Conservation (phyloP, 2,329 filamentous ascomycete species). For the Lecanicillium sp. region DNA sequence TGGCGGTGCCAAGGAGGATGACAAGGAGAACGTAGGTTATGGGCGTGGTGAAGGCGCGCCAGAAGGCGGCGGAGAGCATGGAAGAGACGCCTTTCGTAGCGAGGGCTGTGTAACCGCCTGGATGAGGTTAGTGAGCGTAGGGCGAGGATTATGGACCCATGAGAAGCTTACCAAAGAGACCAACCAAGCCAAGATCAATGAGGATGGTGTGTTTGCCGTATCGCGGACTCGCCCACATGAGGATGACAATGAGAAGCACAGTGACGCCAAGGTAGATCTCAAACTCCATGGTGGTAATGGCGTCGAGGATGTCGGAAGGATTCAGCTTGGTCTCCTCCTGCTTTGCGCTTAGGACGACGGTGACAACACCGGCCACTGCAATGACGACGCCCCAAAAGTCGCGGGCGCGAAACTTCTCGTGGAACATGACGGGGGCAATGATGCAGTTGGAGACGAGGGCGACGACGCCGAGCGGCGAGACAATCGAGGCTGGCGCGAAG, state of each 20-base stretch:
- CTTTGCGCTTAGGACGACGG: slow-evolving; percentile 86
- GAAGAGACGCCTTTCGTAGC: slow-evolving; percentile 96
- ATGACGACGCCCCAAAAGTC: slow-evolving; percentile 86
- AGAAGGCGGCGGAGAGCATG: slow-evolving; percentile 83
- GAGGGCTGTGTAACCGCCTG: slow-evolving; percentile 90
- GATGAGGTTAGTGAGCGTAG: slow-evolving; percentile 9
- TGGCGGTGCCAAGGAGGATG: slow-evolving; percentile 72
- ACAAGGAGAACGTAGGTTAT: slow-evolving; percentile 82
- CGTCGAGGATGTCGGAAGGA: slow-evolving; percentile 80
- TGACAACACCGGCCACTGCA: slow-evolving; percentile 80
- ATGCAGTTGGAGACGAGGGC: slow-evolving; percentile 94
- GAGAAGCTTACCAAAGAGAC: slow-evolving; percentile 67
- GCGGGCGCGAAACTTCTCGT: slow-evolving; percentile 76
- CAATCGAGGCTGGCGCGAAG: slow-evolving; percentile 94
- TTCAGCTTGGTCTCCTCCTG: slow-evolving; percentile 85
- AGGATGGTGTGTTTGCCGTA: slow-evolving; percentile 84
- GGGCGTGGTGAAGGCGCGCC: slow-evolving; percentile 82
- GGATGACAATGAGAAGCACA: slow-evolving; percentile 58
- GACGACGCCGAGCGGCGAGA: slow-evolving; percentile 93
- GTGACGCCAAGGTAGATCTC: slow-evolving; percentile 83
- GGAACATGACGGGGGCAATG: slow-evolving; percentile 88
- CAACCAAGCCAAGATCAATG: slow-evolving; percentile 88
- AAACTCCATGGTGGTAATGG: slow-evolving; percentile 84
- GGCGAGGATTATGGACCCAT: slow-evolving; percentile 1
- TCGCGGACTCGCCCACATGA: slow-evolving; percentile 76